Evolutionary conservation across 2,329 filamentous ascomycete species (phyloP).

Genomic region (Conoideocrella luteorostrata): DNA sequence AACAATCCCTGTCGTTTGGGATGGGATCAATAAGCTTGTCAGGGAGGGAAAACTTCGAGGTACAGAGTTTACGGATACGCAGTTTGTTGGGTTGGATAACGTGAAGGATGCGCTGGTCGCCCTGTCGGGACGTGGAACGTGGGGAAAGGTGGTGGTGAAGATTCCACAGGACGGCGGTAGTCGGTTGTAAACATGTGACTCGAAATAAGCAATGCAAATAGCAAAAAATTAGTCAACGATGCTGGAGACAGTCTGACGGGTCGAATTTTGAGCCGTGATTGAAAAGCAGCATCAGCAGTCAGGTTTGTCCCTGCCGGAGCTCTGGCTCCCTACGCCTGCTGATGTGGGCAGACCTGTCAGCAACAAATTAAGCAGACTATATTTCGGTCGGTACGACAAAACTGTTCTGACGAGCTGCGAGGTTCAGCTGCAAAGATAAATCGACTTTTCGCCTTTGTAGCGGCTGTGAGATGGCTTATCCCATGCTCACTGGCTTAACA

Average conservation of each 20-base stretch:
- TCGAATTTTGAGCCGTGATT: too few relatives aligned
- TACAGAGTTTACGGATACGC: slow-evolving; percentile 75
- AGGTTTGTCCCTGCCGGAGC: too few relatives aligned
- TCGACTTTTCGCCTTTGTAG: too few relatives aligned
- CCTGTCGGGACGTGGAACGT: slow-evolving; percentile 74
- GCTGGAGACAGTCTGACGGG: neutral
- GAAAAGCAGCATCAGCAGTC: too few relatives aligned
- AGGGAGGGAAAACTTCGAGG: slow-evolving; percentile 70
- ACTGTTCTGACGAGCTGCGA: too few relatives aligned
- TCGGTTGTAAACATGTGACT: slow-evolving; percentile 42
- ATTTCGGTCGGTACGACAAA: too few relatives aligned
- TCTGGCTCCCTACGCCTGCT: too few relatives aligned
- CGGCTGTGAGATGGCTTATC: too few relatives aligned
- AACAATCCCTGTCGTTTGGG: slow-evolving; percentile 68
- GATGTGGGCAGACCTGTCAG: too few relatives aligned
- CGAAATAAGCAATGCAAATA: neutral
- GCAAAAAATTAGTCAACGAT: neutral
- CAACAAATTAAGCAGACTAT: too few relatives aligned
- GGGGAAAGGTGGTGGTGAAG: slow-evolving; percentile 94
- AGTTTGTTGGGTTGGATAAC: slow-evolving; percentile 75
- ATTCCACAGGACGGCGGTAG: slow-evolving; percentile 61
- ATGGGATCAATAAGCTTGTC: slow-evolving; percentile 73
- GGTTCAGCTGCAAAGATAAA: too few relatives aligned
- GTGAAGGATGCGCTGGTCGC: slow-evolving; percentile 71
- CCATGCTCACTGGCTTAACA: too few relatives aligned